A percentile compares a stretch with the other conserved stretches of the same genome.
Conservation (phyloP, 805 yeast genomes). For the Suhomyces tanzawaensis region DNA sequence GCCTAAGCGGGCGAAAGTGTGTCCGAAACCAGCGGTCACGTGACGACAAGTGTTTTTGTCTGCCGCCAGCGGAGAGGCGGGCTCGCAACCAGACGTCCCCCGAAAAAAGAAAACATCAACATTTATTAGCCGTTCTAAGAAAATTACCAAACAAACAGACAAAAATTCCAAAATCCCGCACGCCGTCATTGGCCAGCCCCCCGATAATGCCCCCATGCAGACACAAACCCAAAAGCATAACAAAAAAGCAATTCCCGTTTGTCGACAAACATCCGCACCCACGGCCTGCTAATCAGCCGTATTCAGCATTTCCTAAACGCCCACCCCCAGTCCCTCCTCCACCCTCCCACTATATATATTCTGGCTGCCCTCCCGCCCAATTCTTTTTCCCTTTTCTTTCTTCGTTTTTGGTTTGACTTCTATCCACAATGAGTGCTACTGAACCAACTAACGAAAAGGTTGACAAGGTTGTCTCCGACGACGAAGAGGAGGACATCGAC, state of each 20-base stretch:
- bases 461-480: slow-evolving; percentile 50
- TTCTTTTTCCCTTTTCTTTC: neutral
- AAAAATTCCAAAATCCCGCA: slow-evolving; percentile 1
- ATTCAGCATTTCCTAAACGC: neutral
- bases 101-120: neutral
- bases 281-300: slow-evolving; percentile 1
- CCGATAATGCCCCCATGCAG: slow-evolving; percentile 1
- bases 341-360: slow-evolving; percentile 1
- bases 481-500: slow-evolving; percentile 54
- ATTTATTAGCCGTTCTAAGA: neutral
- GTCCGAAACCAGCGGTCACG: neutral
- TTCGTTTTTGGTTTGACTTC: slow-evolving; percentile 5
- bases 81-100: too few species aligned
- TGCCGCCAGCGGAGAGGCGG: too few species aligned
- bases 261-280: neutral
- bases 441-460: slow-evolving; percentile 58
- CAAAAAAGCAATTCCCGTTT: slow-evolving; percentile 1
- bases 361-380: neutral
- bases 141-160: neutral
- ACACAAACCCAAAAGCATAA: neutral
- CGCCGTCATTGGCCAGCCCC: neutral
- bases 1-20: neutral
- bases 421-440: slow-evolving; percentile 30
- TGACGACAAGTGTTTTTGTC: neutral
- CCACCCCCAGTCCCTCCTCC: neutral